Base-by-base conservation (phyloP, 345 rosid genomes). In the Salix viminalis region DNA sequence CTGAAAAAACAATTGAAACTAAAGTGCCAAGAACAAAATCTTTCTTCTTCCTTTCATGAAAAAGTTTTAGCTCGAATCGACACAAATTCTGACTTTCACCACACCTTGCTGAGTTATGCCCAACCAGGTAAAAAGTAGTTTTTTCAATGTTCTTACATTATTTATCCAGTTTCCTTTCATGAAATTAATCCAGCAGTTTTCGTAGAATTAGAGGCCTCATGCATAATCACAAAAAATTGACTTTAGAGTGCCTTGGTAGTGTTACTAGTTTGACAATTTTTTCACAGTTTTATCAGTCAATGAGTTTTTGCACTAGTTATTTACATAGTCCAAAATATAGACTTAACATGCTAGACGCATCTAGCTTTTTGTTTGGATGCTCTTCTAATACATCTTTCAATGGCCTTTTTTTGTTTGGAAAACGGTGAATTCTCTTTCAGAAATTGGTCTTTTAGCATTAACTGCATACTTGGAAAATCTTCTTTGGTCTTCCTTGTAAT, bases 1-100 rank as follows among this genome's bases (percentile, higher is more conserved):
- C 77, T 93, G 79, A 93, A 87, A 87, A 96, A 93, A 85, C 96
- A 96, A 79, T 83, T 96, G 88, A 96, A 96, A 85, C 79, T 93
- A 44, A 93, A 96, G 79, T 93, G 96, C 83, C 98, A 89, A 76
- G 97, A 91, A 78, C 94, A 90, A 84, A 92, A 79, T 83, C 84
- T 85, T 36, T 76, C 80, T 75, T 76, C 85, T 81, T 75, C 86
- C 50, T 70, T 81, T 42, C 75, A 81, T 58, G 89, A 91, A 74
- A 87, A 86, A 82, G 86, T 91, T 83, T 79, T 90, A 50, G 82
- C 84, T 74, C 81, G 79, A 79, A 62, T 86, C 80, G 90, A 87
- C 73, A 70, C 84, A 48, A 81, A 75, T 79, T 72, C 84, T 75
- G 88, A 86, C 77, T 73, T 86, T 69, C 87, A 77, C 69, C 90